Base-by-base conservation (phyloP, 192 early-diverging fungal species). In the Linderina pennispora region DNA sequence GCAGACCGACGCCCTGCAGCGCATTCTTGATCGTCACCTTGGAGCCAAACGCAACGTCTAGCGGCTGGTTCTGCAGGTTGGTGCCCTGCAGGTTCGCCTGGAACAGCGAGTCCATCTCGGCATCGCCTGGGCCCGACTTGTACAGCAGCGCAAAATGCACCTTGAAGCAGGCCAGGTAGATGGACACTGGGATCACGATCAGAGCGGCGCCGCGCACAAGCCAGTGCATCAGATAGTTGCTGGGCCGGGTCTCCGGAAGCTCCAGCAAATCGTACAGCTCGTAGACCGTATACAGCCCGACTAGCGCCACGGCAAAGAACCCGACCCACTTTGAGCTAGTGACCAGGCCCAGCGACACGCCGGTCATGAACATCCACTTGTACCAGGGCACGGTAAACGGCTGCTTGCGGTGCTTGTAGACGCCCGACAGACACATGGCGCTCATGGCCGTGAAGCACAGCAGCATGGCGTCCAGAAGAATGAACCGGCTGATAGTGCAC, bases 241-340 rank as follows among this genome's bases (percentile, higher is more conserved):
- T 48, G 75, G 81, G 50, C 6, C 42, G 57, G 45, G 92, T 65
- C n/a, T 75, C 72, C 26, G 80, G 26, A 48, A 87, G 82, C 0
- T 88, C 93, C 45, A 93, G 76, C 40, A 89, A 72, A 25, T 90
- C 83, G 82, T 93, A 98, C 5, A 98, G 77, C 43, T 97, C 91
- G 41, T 90, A 81, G n/a, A 97, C 58, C 0, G 96, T 98, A 57
- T 90, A 88, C 33, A 96, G 37, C 3, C 94, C 94, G 44, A 96
- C 88, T 7, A 95, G 62, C 3, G 89, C 93, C 9, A 92, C 85
- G 22, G 82, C 80, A 66, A 99, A 90, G 17, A 96, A 58, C 0
- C 97, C 97, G 23, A 99, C 90, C 97, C 94, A 99, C 68, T 99
- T 99, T 22, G 92, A 80, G 76, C 87, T 90, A n/a, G 77, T 53